Evolutionary conservation across 768 basidiomycete genomes (phyloP).

Genomic region (Saitozyma podzolica): DNA sequence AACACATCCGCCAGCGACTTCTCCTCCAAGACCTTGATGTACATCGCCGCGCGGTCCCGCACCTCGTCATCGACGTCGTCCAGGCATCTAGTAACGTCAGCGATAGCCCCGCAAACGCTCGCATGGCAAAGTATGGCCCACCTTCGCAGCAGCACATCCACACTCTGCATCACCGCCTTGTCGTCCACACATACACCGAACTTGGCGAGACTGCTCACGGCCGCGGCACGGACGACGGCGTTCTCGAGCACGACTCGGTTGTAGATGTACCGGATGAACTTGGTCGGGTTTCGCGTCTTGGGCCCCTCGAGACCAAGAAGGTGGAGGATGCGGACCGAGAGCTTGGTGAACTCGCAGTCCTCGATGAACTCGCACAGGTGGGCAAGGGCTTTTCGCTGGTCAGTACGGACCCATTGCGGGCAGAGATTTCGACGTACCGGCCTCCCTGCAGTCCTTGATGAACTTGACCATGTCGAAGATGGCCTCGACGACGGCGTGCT

Average conservation of each 20-base stretch:
- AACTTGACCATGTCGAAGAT: constrained; percentile 99
- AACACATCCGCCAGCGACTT: constrained; percentile 78
- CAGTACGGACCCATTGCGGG: background rate
- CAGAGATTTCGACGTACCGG: constrained; percentile 54
- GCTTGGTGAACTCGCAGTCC: constrained; percentile 99
- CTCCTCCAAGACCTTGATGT: constrained; percentile 79
- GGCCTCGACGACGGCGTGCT: constrained; percentile 96
- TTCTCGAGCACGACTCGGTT: constrained; percentile 99
- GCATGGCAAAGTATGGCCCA: background rate
- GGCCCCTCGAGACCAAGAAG: constrained; percentile 94
- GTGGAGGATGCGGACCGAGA: constrained; percentile 94
- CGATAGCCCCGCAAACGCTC: background rate
- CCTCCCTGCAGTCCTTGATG: constrained; percentile 92
- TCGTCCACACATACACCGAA: constrained; percentile 90
- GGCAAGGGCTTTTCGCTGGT: constrained; percentile 68
- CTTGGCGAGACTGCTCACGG: constrained; percentile 90
- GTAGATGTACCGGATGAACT: constrained; percentile 99
- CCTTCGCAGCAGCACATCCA: constrained; percentile 79
- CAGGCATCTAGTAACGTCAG: constrained; percentile 65
- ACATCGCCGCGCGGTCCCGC: constrained; percentile 93
- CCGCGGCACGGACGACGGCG: constrained; percentile 93
- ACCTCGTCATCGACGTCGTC: constrained; percentile 99
- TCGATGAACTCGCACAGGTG: constrained; percentile 99
- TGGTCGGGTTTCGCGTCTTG: constrained; percentile 90
- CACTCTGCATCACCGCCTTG: constrained; percentile 73